phyloP scores from a whole-genome alignment of 352 stramenopile species.

The Detonula confervacea region DNA sequence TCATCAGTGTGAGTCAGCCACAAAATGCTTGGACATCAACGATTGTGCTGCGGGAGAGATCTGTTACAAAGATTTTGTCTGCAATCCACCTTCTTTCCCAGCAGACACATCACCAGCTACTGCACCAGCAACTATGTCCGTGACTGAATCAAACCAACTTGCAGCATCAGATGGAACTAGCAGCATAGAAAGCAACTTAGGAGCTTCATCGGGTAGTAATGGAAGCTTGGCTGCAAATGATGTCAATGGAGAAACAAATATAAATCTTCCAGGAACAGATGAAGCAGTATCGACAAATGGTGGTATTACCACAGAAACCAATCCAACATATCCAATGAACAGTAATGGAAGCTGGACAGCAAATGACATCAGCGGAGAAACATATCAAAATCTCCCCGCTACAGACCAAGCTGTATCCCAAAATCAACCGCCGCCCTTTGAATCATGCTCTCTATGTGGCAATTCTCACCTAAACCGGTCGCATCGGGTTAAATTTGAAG shows the following conservation, averaged over 20 bases:
- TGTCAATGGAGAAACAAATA: not conserved
- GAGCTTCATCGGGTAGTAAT: not conserved
- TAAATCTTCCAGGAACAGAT: too few relatives aligned
- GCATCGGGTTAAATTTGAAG: not conserved
- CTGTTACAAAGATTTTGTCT: constrained; percentile 58
- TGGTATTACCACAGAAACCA: too few relatives aligned
- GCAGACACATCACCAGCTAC: too few relatives aligned
- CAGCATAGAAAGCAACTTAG: not conserved
- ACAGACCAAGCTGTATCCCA: not conserved
- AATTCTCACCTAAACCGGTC: not conserved
- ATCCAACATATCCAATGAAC: too few relatives aligned
- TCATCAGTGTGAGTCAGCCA: constrained; percentile 30
- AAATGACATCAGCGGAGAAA: not conserved
- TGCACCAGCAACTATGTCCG: too few relatives aligned
- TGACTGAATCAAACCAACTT: too few relatives aligned
- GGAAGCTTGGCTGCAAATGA: not conserved
- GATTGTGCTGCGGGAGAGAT: constrained; percentile 36
- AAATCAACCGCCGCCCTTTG: not conserved
- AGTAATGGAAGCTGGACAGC: not conserved
- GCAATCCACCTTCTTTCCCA: constrained; percentile 21
- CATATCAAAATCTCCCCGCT: not conserved
- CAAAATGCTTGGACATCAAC: constrained; percentile 30
- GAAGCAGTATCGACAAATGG: too few relatives aligned
- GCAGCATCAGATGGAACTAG: not conserved
- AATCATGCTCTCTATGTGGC: not conserved